Percentiles rank a stretch among this genome's conserved stretches.
These are phyloP conservation scores for Diphasiastrum complanatum DNA, from an alignment of 83 land plant genomes.

Conservation along the genomic window DNA sequence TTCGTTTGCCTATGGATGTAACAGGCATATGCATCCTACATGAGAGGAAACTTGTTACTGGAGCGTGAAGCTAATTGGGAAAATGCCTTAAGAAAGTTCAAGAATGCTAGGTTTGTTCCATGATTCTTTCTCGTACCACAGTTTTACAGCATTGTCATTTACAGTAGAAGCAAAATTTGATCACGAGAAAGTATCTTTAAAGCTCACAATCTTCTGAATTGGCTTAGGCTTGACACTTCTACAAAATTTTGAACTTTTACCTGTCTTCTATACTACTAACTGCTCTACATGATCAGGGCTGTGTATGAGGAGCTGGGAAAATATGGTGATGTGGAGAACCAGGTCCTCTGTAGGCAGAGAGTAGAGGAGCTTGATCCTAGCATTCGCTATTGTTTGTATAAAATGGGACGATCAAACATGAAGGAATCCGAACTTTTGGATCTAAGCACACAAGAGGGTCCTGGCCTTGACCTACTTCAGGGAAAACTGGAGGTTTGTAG, in stretches of 20 bases:
- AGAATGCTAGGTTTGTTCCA: conserved; percentile 61
- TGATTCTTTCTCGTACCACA: neutral
- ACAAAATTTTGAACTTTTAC: too few species aligned
- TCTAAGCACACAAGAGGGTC: conserved; percentile 75
- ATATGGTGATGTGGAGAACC: conserved; percentile 88
- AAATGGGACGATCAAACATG: conserved; percentile 65
- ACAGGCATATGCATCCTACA: conserved; percentile 91
- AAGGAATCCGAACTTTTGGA: conserved; percentile 64
- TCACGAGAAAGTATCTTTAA: too few species aligned
- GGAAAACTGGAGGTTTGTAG: conserved; percentile 69
- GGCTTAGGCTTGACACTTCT: too few species aligned
- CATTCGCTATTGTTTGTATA: conserved; percentile 75
- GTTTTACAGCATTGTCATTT: too few species aligned
- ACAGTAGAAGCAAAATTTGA: too few species aligned
- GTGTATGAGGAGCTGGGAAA: conserved; percentile 96
- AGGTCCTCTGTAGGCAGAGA: conserved; percentile 80
- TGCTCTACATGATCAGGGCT: conserved; percentile 41
- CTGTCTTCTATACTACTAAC: too few species aligned
- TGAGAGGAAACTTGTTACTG: conserved; percentile 76
- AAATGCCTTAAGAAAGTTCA: conserved; percentile 64
- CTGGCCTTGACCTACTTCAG: conserved; percentile 74
- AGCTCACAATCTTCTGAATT: too few species aligned
- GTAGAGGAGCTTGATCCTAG: conserved; percentile 92
- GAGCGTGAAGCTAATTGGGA: conserved; percentile 88
- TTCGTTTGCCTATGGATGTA: neutral